Evolutionary conservation across 106 monocot genomes (phyloP).

Genomic region (Dendrobium huoshanense): DNA sequence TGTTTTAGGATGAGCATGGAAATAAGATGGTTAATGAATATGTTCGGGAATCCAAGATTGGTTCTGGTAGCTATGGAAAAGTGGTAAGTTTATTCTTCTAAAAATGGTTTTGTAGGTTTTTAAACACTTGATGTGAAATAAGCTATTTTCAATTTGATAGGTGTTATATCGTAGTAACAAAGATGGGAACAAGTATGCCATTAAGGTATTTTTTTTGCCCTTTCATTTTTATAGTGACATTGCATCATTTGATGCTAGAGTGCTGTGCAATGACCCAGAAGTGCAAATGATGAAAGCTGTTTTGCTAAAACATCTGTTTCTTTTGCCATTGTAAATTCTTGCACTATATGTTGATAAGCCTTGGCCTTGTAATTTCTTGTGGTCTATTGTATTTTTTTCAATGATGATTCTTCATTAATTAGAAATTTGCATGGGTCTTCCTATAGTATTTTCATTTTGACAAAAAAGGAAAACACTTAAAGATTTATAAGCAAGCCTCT

Average conservation of each 20-base stretch:
- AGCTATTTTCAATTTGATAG: slow-evolving; percentile 20
- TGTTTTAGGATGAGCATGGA: slow-evolving; percentile 73
- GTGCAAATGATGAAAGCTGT: neutral
- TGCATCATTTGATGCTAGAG: neutral
- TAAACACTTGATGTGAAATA: neutral
- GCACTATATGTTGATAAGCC: neutral
- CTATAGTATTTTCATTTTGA: neutral
- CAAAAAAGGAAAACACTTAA: neutral
- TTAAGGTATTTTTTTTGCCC: slow-evolving; percentile 42
- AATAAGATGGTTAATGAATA: slow-evolving; percentile 87
- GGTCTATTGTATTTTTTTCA: neutral
- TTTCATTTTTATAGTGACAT: neutral
- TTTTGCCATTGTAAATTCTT: neutral
- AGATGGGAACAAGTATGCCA: slow-evolving; percentile 70
- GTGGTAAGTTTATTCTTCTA: slow-evolving; percentile 46
- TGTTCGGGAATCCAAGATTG: slow-evolving; percentile 62
- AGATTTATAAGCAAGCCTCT: neutral
- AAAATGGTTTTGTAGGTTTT: neutral
- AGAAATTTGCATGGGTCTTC: neutral
- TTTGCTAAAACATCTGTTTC: neutral
- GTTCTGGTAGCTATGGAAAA: slow-evolving; percentile 93
- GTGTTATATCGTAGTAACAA: slow-evolving; percentile 51
- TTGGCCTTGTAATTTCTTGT: neutral
- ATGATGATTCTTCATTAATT: slow-evolving; percentile 1
- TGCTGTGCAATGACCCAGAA: neutral